Conservation (phyloP, 2,329 filamentous ascomycete genomes). For the Diaporthe longicolla region DNA sequence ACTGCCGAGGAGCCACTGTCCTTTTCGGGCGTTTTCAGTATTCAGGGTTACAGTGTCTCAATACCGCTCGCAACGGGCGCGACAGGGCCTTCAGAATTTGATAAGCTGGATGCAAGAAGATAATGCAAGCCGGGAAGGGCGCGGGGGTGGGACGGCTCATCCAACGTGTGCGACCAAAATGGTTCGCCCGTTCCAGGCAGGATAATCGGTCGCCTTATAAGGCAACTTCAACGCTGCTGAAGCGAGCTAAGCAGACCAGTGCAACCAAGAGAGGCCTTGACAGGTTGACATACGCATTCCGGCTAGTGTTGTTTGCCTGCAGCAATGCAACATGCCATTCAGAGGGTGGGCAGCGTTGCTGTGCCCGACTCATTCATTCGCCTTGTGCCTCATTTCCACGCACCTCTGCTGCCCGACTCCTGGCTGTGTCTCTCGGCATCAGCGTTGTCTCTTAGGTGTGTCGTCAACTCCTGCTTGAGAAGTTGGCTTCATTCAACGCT, state of each 20-base stretch:
- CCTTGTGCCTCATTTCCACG: no score
- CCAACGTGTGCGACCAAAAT: slow-evolving; percentile 12
- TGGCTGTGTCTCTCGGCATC: background rate
- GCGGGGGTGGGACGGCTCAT: slow-evolving; percentile 3
- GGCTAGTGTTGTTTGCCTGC: slow-evolving; percentile 32
- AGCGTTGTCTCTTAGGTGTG: background rate
- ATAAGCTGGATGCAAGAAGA: background rate
- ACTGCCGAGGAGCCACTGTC: background rate
- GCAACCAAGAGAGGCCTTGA: slow-evolving; percentile 16
- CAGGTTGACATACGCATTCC: background rate
- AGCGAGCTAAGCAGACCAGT: slow-evolving; percentile 26
- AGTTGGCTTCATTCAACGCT: background rate
- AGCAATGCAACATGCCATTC: slow-evolving; percentile 28
- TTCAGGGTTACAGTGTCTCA: background rate
- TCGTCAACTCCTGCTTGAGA: background rate
- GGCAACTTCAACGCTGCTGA: slow-evolving; percentile 27
- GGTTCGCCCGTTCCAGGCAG: slow-evolving; percentile 32
- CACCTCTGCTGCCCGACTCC: background rate
- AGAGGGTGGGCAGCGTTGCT: background rate
- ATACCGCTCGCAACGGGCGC: background rate
- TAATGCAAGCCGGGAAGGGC: background rate
- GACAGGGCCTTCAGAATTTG: background rate
- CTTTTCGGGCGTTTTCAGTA: background rate
- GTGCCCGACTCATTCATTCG: background rate
- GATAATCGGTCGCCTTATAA: slow-evolving; percentile 36